These are phyloP conservation scores for Colletotrichum aenigma DNA, from an alignment of 2,329 filamentous ascomycete genomes.

Conservation along the genomic window DNA sequence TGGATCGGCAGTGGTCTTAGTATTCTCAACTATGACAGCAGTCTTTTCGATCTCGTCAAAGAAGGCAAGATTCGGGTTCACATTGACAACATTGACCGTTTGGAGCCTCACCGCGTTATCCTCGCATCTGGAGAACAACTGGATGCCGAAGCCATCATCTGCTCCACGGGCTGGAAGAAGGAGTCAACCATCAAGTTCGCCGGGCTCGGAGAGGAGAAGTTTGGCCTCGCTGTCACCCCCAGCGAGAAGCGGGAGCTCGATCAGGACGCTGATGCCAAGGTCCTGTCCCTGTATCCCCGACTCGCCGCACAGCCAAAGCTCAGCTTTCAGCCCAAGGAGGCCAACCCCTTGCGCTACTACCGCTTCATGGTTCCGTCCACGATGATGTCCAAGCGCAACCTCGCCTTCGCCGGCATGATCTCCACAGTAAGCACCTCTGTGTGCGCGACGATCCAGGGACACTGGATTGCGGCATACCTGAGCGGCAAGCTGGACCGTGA, in stretches of 20 bases:
- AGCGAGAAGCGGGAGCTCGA: constrained; percentile 5
- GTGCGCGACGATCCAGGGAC: constrained; percentile 41
- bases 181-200: constrained; percentile 47
- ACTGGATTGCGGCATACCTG: constrained; percentile 65
- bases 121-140: constrained; percentile 45
- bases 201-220: background rate
- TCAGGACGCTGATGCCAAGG: background rate
- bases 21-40: constrained; percentile 57
- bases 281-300: background rate
- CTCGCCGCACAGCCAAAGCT: constrained; percentile 26
- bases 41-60: constrained; percentile 55
- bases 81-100: constrained; percentile 47
- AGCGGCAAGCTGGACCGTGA: constrained; percentile 44
- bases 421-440: constrained; percentile 36
- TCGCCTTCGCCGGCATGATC: constrained; percentile 38
- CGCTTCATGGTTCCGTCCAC: constrained; percentile 28
- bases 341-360: constrained; percentile 27
- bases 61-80: constrained; percentile 51
- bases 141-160: constrained; percentile 50
- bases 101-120: constrained; percentile 42
- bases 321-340: constrained; percentile 5
- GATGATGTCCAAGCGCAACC: constrained; percentile 23
- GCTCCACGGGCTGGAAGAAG: constrained; percentile 57
- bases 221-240: background rate
- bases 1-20: constrained; percentile 56